These are phyloP conservation scores for Aspergillus puulaauensis DNA, from an alignment of 2,329 filamentous ascomycete genomes.

Conservation along the genomic window DNA sequence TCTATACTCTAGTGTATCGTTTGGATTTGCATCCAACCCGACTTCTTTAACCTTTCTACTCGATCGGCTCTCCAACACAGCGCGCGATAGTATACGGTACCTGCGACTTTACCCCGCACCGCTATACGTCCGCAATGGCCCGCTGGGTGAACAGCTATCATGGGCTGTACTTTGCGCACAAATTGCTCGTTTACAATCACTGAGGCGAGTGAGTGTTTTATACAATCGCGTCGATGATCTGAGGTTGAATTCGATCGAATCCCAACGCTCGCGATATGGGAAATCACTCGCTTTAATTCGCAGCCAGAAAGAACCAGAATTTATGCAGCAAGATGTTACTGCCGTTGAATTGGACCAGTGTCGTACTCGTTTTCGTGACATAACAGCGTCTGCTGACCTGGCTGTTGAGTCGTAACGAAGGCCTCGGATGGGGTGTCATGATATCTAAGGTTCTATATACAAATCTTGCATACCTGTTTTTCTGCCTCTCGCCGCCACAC, in stretches of 20 bases:
- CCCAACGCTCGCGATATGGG: slow-evolving; percentile 4
- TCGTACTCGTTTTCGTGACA: background rate
- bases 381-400: background rate
- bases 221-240: slow-evolving; percentile 1
- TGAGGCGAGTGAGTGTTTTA: background rate
- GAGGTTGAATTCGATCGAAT: background rate
- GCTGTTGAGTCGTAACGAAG: background rate
- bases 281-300: slow-evolving; percentile 1
- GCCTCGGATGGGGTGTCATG: background rate
- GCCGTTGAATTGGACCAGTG: background rate
- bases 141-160: slow-evolving; percentile 4
- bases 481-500: background rate
- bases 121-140: background rate
- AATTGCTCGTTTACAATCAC: slow-evolving; percentile 1
- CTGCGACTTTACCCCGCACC: slow-evolving; percentile 7
- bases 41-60: background rate
- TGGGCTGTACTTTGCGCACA: slow-evolving; percentile 9
- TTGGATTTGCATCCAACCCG: background rate
- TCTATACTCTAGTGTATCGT: background rate
- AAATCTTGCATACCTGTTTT: background rate
- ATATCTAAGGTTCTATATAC: background rate
- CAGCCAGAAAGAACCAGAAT: background rate
- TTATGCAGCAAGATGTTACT: background rate
- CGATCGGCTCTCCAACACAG: slow-evolving; percentile 3
- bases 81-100: slow-evolving; percentile 6